These are phyloP conservation scores for Yamadazyma trypodendri DNA, from an alignment of 1,139 yeast species.

Conservation along the genomic window DNA sequence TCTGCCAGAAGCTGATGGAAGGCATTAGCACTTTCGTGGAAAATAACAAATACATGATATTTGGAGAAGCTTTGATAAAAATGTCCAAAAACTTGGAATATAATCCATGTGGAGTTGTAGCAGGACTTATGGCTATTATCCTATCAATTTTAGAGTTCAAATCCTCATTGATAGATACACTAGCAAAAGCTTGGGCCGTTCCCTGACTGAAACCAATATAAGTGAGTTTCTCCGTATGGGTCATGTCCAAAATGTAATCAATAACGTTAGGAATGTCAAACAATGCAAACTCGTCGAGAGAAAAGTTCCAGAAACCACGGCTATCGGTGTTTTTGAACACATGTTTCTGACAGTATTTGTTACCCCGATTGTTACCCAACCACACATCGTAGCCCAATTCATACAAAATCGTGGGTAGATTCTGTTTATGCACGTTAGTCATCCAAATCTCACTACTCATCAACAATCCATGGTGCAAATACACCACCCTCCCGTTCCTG, in stretches of 20 bases:
- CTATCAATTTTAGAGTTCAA: constrained; percentile 68
- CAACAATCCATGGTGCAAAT: constrained; percentile 85
- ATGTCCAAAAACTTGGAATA: constrained; percentile 75
- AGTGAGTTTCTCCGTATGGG: constrained; percentile 40
- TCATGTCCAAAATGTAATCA: constrained; percentile 32
- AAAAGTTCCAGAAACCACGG: constrained; percentile 44
- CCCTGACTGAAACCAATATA: constrained; percentile 92
- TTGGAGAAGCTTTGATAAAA: constrained; percentile 76
- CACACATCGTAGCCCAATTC: constrained; percentile 89
- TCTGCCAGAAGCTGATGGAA: constrained; percentile 79
- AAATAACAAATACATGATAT: constrained; percentile 68
- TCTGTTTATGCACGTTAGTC: constrained; percentile 60
- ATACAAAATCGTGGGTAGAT: constrained; percentile 73
- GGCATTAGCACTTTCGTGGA: constrained; percentile 74
- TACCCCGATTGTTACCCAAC: constrained; percentile 89
- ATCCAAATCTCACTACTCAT: constrained; percentile 94
- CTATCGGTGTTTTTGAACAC: constrained; percentile 36
- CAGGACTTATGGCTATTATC: constrained; percentile 86
- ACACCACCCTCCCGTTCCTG: constrained; percentile 53
- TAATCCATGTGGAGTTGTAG: constrained; percentile 88
- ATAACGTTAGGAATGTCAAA: constrained; percentile 48
- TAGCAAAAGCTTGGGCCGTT: constrained; percentile 86
- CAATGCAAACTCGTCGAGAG: constrained; percentile 47
- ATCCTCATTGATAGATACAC: constrained; percentile 66
- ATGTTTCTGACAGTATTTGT: constrained; percentile 69